Base-by-base conservation (phyloP, 2,329 filamentous ascomycete species). In the Aspergillus tamarii region DNA sequence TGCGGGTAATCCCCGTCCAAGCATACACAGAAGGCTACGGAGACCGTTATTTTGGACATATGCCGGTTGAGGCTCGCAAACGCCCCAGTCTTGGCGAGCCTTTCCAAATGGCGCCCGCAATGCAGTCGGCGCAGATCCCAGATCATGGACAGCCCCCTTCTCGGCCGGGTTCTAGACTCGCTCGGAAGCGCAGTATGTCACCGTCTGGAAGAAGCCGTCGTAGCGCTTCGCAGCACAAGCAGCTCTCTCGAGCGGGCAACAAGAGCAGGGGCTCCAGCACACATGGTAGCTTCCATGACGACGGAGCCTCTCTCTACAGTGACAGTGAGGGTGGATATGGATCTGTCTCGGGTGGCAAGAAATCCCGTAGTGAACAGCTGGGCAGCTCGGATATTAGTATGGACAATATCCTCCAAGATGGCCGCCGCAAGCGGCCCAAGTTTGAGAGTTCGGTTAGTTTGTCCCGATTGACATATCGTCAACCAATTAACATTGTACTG, bases 391-490 rank as follows among this genome's bases (percentile, higher is more conserved):
- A 99, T 72, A 99, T 99, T 75, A 98, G 94, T 77, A 88, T 97
- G 70, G 94, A 97, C 72, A 99, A 99, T 77, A 98, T 99, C 78
- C 91, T 99, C 66, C 94, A 98, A 80, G 95, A 96, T 75, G 94
- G 94, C 70, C 90, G 95, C 79, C 90, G 95, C 76, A 97, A 98
- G 84, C 89, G 93, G 75, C 92, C 94, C 73, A 97, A 97, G 80
- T 90, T 90, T 82, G 94, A 98, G 79, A 98, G 94, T 83, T 97
- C 94, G 80, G 94, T 98, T 90, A 89, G 94, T 85, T 53, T 63
- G 39, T 57, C 50, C 56, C n/a, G 32, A n/a, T 39, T 54, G 52
- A 36, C 52, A n/a, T 54, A 9, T 16, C 8, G n/a, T 54, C 52
- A 36, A 21, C 52, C 32, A 4, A 32, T 23, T 59, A 60, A 56